Evolutionary conservation across 106 monocot species (phyloP).

Genomic region (Gastrodia elata): DNA sequence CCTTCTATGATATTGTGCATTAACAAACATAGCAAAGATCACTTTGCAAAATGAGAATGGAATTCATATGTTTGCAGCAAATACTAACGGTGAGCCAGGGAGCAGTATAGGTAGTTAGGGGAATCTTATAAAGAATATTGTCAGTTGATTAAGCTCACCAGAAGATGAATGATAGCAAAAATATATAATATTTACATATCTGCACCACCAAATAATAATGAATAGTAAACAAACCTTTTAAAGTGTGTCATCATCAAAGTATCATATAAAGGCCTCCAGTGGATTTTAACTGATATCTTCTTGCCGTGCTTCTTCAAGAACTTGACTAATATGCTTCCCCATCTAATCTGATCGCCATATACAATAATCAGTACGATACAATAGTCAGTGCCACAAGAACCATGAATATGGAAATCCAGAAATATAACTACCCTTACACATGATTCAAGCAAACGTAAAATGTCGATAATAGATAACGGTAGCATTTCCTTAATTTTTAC

Average conservation of each 20-base stretch:
- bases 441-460: neutral
- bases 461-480: neutral
- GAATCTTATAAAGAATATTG: neutral
- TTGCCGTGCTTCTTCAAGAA: constrained; percentile 81
- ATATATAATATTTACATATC: neutral
- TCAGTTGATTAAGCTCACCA: neutral
- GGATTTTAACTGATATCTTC: constrained; percentile 51
- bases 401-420: neutral
- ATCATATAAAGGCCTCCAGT: constrained; percentile 89
- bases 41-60: neutral
- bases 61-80: neutral
- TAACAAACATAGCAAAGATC: neutral
- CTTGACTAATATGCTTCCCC: constrained; percentile 68
- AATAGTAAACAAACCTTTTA: constrained; percentile 48
- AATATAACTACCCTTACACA: neutral
- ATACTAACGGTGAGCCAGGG: neutral
- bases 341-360: constrained; percentile 67
- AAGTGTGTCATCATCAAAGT: constrained; percentile 81
- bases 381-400: neutral
- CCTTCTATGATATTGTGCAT: neutral
- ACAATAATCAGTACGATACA: constrained; percentile 2
- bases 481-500: constrained; percentile 18
- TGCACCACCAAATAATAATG: neutral
- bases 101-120: neutral
- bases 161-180: neutral